Conservation (phyloP, 2,329 filamentous ascomycete species). For the Aspergillus pseudoterreus region DNA sequence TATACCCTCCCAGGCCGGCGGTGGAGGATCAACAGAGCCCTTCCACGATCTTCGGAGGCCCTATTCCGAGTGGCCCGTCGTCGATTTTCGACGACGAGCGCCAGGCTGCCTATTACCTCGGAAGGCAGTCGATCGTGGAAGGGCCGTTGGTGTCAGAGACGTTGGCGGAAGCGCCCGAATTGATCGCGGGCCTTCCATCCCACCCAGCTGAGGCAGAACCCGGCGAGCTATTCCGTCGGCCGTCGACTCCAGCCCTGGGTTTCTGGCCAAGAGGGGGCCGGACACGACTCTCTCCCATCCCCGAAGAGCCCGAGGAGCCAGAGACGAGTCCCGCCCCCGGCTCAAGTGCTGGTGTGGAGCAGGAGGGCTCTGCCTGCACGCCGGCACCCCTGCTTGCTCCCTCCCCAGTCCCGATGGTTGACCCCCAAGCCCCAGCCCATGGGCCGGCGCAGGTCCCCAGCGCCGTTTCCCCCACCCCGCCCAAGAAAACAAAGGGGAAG, state of each 20-base stretch:
- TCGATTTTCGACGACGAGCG: constrained; percentile 7
- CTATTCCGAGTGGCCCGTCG: constrained; percentile 2
- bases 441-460: background rate
- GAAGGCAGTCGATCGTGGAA: constrained; percentile 5
- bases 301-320: constrained; percentile 8
- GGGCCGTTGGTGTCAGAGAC: constrained; percentile 11
- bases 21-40: constrained; percentile 7
- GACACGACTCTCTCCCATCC: constrained; percentile 13
- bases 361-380: background rate
- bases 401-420: constrained; percentile 1
- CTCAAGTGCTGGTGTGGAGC: constrained; percentile 9
- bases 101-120: background rate
- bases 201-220: constrained; percentile 7
- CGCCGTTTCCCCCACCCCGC: background rate
- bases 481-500: background rate
- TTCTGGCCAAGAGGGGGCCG: constrained; percentile 5
- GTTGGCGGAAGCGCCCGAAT: constrained; percentile 11
- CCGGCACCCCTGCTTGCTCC: background rate
- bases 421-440: background rate
- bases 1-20: background rate
- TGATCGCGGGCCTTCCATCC: constrained; percentile 8
- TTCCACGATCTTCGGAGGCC: constrained; percentile 4
- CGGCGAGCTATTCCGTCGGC: background rate
- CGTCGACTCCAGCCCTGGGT: background rate
- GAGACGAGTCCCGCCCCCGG: constrained; percentile 6